These are phyloP conservation scores for Pelargonium nanum DNA, from an alignment of 345 rosid genomes.

Conservation along the genomic window DNA sequence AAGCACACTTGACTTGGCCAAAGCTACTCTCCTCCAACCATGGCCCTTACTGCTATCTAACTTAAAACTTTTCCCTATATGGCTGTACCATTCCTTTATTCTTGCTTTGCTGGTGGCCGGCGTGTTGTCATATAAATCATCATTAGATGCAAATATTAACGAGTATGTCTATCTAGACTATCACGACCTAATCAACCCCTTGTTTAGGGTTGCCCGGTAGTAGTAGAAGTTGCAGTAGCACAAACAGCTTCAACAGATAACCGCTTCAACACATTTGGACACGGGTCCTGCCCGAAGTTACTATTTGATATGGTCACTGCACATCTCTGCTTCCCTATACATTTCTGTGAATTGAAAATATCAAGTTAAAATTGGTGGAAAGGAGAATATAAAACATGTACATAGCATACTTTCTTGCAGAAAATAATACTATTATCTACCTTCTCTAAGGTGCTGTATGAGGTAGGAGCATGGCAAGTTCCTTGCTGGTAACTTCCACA, in stretches of 20 bases:
- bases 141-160: too few relatives aligned
- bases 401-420: too few relatives aligned
- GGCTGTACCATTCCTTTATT: conserved; percentile 14
- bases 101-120: conserved; percentile 13
- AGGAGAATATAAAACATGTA: background rate
- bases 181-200: conserved; percentile 23
- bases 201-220: conserved; percentile 21
- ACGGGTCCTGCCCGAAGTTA: conserved; percentile 79
- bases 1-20: conserved; percentile 18
- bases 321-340: conserved; percentile 75
- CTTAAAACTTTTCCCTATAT: conserved; percentile 6
- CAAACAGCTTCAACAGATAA: conserved; percentile 79
- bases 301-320: conserved; percentile 63
- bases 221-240: conserved; percentile 31
- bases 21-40: conserved; percentile 19
- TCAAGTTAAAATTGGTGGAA: background rate
- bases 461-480: conserved; percentile 72
- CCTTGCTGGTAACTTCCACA: conserved; percentile 96
- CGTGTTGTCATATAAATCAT: too few relatives aligned
- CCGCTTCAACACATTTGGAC: conserved; percentile 72
- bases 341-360: conserved; percentile 40
- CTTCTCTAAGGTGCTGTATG: conserved; percentile 69
- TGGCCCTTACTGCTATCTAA: conserved; percentile 8
- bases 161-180: background rate
- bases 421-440: conserved; percentile 20